Percentiles rank a stretch among this genome's conserved stretches.
These are phyloP conservation scores for Entomortierella chlamydospora DNA, from an alignment of 192 early-diverging fungal species.

Conservation along the genomic window DNA sequence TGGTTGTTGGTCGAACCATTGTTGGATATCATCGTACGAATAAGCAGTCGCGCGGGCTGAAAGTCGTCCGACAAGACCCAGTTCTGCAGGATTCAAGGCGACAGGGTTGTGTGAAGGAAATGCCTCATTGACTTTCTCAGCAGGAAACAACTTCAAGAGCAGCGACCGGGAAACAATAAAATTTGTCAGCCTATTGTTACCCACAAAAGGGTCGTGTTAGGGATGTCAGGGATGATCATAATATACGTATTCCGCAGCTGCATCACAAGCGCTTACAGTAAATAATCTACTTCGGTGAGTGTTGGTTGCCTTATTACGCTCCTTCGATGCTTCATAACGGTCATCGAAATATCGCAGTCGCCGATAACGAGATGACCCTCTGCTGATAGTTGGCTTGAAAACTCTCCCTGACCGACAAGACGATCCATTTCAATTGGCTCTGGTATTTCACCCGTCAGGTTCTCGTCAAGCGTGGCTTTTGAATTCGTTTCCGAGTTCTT, in stretches of 20 bases:
- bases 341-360: constrained; percentile 14
- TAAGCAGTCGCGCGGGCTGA: constrained; percentile 6
- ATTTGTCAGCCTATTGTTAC: constrained; percentile 18
- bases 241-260: constrained; percentile 9
- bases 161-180: constrained; percentile 14
- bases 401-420: constrained; percentile 11
- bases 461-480: constrained; percentile 4
- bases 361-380: constrained; percentile 11
- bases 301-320: constrained; percentile 8
- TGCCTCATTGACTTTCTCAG: constrained; percentile 10
- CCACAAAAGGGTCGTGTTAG: constrained; percentile 13
- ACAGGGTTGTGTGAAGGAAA: too few species aligned
- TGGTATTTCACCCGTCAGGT: constrained; percentile 22
- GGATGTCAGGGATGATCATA: constrained; percentile 1
- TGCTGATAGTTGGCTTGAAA: constrained; percentile 8
- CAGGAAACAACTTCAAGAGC: constrained; percentile 13
- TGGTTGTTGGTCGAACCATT: constrained; percentile 14
- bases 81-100: constrained; percentile 3
- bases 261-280: constrained; percentile 12
- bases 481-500: background rate
- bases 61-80: constrained; percentile 13
- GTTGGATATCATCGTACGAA: constrained; percentile 11
- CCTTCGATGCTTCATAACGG: constrained; percentile 18
- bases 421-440: constrained; percentile 4
- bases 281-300: constrained; percentile 9